Evolutionary conservation across 768 basidiomycete genomes (phyloP).

Genomic region (Suillus fuscotomentosus): DNA sequence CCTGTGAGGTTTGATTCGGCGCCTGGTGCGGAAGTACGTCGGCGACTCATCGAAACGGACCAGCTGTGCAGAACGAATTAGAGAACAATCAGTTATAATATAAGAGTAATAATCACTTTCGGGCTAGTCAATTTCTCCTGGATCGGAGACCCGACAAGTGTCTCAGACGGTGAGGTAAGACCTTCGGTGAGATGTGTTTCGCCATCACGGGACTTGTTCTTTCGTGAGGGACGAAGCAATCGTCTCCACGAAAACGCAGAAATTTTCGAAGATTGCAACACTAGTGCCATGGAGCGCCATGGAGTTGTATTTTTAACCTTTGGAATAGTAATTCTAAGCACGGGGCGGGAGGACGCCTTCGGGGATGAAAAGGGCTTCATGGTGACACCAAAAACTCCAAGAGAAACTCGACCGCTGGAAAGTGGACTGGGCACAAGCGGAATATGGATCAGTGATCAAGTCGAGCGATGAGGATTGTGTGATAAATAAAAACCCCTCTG

Average conservation of each 20-base stretch:
- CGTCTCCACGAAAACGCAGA: conserved; percentile 22
- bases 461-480: not conserved
- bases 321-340: not conserved
- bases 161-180: conserved; percentile 8
- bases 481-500: not conserved
- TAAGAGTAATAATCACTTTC: conserved; percentile 18
- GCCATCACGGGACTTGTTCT: not conserved
- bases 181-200: not conserved
- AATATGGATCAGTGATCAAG: not conserved
- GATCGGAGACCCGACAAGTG: conserved; percentile 7
- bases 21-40: conserved; percentile 18
- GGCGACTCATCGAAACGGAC: conserved; percentile 29
- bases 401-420: not conserved
- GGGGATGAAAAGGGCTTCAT: not conserved
- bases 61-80: conserved; percentile 6
- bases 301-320: not conserved
- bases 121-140: conserved; percentile 8
- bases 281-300: not conserved
- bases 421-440: not conserved
- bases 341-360: not conserved
- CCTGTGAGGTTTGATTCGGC: conserved; percentile 17
- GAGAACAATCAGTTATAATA: not conserved
- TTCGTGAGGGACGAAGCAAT: conserved; percentile 8
- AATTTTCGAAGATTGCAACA: conserved; percentile 6
- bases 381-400: not conserved